A percentile compares a stretch with the other conserved stretches of the same genome.
Conservation (phyloP, 768 basidiomycete species). For the Phanerochaete sordida region DNA sequence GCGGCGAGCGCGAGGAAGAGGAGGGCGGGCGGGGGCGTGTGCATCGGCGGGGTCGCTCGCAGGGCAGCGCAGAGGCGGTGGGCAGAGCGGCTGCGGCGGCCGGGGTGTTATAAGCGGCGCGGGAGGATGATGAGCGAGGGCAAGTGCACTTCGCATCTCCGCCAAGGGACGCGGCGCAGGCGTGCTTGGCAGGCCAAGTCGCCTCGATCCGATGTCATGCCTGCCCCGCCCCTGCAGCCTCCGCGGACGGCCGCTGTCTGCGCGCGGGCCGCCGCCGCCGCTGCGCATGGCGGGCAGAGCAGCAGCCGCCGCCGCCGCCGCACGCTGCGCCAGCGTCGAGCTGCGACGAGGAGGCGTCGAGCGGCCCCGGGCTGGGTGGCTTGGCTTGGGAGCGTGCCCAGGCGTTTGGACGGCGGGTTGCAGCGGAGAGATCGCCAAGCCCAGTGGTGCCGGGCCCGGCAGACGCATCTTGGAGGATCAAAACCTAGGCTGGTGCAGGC, state of each 20-base stretch:
- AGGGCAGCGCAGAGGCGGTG: background rate
- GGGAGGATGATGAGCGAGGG: conserved; percentile 4
- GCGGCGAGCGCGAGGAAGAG: background rate
- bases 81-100: background rate
- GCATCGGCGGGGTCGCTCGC: background rate
- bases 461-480: background rate
- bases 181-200: conserved; percentile 14
- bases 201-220: background rate
- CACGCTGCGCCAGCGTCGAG: too few species aligned
- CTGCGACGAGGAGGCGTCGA: background rate
- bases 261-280: background rate
- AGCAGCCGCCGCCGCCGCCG: too few species aligned
- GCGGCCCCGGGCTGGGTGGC: background rate
- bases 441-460: background rate
- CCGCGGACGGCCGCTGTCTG: background rate
- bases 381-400: background rate
- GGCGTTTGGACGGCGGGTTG: background rate
- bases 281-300: too few species aligned
- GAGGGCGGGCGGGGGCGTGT: background rate
- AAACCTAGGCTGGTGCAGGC: background rate
- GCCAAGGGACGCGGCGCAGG: conserved; percentile 2
- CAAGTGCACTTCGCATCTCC: background rate
- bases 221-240: background rate
- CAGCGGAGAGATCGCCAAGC: background rate
- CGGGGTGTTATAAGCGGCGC: background rate